Base-by-base conservation (phyloP, 75 land plant species). In the Isoetes taiwanensis region DNA sequence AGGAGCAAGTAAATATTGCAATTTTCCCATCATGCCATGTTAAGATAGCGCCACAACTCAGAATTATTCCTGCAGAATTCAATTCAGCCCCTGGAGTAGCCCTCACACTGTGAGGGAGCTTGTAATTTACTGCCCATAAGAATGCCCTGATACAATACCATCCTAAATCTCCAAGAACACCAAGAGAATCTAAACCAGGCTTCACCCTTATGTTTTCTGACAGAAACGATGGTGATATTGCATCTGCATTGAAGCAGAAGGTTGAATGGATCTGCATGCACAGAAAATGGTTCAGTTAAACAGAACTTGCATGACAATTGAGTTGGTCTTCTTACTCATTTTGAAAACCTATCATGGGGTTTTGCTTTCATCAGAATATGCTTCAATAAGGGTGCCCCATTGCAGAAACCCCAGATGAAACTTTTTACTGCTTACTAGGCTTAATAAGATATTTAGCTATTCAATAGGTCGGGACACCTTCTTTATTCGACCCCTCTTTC, bases 101-200 rank as follows among this genome's bases (percentile, higher is more conserved):
- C 34, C 42, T 77, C 2, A 73, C 93, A 12, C 62, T 72, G 24
- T 68, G 57, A 1, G 96, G 96, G 55, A 90, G 64, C 32, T 75
- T 64, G 28, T 75, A 90, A 52, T 76, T 63, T 24, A 30, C 38
- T 14, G 79, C 87, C 77, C 72, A 86, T 21, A 90, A 43, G 35
- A 80, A 82, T 38, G 73, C 69, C 3, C 93, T 28, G 28, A 71
- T 72, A 58, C 87, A 80, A 61, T 90, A 90, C 96, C 96, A 90
- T 0, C 96, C 96, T 0, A 64, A 26, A 64, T 90, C 96, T 10
- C 96, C 96, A 24, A 90, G 68, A 33, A 80, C 74, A 21, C 91
- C 96, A 30, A 79, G 74, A 1, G 69, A 79, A 58, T 90, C 96
- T 25, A 90, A 73, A 54, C 81, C 94, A 6, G 86, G 79, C 54